Conservation (phyloP, 2,329 filamentous ascomycete species). For the Magnaporthiopsis incrustans region DNA sequence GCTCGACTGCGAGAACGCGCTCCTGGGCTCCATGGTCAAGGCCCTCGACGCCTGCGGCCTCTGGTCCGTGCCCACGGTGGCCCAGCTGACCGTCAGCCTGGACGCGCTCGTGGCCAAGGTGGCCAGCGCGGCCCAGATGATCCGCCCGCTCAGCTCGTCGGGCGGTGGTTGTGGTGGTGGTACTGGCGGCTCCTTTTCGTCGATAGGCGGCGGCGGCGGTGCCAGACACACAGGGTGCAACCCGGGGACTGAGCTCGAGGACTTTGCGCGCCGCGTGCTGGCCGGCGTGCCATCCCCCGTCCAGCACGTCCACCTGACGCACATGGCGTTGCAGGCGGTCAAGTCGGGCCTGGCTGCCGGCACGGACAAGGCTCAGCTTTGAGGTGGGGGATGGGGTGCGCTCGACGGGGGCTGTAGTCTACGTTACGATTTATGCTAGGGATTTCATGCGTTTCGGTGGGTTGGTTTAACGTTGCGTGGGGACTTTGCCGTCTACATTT, state of each 20-base stretch:
- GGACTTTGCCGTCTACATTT: neutral
- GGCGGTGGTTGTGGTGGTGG: no score
- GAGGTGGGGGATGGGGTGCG: neutral
- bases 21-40: conserved; percentile 6
- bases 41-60: conserved; percentile 7
- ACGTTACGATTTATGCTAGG: neutral
- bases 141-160: conserved; percentile 5
- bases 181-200: neutral
- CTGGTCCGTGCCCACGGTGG: conserved; percentile 2
- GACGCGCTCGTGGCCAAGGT: conserved; percentile 4
- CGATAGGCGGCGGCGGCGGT: neutral
- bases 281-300: conserved; percentile 1
- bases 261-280: conserved; percentile 2
- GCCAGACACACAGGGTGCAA: conserved; percentile 3
- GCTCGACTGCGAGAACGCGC: conserved; percentile 8
- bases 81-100: conserved; percentile 4
- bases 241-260: conserved; percentile 3
- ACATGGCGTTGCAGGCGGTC: conserved; percentile 7
- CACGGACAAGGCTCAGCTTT: neutral
- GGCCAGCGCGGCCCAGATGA: conserved; percentile 4
- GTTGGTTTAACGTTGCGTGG: neutral
- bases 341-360: conserved; percentile 5
- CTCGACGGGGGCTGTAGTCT: neutral
- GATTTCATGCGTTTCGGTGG: neutral
- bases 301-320: conserved; percentile 6